These are phyloP conservation scores for Lathyrus oleraceus DNA, from an alignment of 306 rosid species.

Conservation along the genomic window DNA sequence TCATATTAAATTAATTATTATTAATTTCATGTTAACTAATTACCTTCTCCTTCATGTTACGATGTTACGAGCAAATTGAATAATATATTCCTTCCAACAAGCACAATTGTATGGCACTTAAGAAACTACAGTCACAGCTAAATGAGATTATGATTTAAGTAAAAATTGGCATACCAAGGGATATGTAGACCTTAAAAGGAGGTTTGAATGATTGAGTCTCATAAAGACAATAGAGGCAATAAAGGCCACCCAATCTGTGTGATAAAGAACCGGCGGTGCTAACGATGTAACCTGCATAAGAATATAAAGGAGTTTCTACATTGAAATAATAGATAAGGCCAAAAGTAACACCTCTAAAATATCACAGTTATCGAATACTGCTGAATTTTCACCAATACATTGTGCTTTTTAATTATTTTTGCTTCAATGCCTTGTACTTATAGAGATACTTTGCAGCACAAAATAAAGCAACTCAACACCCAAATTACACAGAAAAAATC, in stretches of 20 bases:
- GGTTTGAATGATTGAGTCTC: slow-evolving; percentile 91
- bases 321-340: slow-evolving; percentile 8
- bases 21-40: neutral
- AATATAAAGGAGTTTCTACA: slow-evolving; percentile 26
- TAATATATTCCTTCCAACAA: neutral
- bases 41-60: neutral
- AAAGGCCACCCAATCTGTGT: slow-evolving; percentile 69
- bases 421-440: slow-evolving; percentile 2
- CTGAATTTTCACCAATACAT: slow-evolving; percentile 19
- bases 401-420: neutral
- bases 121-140: slow-evolving; percentile 17
- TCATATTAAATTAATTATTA: neutral
- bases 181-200: slow-evolving; percentile 69
- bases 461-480: slow-evolving; percentile 28
- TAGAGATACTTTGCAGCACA: slow-evolving; percentile 13
- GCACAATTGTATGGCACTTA: neutral
- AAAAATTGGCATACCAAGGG: slow-evolving; percentile 59
- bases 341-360: neutral
- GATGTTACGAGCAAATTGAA: slow-evolving; percentile 2
- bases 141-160: neutral
- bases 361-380: neutral
- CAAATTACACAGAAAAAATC: slow-evolving; percentile 1
- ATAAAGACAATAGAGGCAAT: slow-evolving; percentile 77
- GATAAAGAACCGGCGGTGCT: slow-evolving; percentile 52
- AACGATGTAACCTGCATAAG: slow-evolving; percentile 62